These are phyloP conservation scores for Trichodelitschia bisporula DNA, from an alignment of 495 filamentous ascomycete genomes.

Conservation along the genomic window DNA sequence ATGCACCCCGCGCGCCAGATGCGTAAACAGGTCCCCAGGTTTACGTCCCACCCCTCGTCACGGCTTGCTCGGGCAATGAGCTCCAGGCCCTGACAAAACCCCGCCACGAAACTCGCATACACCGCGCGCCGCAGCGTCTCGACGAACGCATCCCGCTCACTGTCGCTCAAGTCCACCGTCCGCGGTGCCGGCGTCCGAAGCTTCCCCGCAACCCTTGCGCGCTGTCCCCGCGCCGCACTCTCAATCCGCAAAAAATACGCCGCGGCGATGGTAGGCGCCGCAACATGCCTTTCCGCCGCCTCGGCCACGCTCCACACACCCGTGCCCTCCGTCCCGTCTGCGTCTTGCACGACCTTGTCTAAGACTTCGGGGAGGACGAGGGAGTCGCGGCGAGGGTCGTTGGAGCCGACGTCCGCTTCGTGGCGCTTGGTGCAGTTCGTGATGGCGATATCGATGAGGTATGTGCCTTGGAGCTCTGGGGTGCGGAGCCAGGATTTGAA, in stretches of 20 bases:
- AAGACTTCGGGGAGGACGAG: constrained; percentile 38
- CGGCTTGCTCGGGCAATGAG: constrained; percentile 35
- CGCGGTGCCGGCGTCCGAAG: too few relatives aligned
- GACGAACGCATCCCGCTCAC: constrained; percentile 25
- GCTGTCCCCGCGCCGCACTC: constrained; percentile 20
- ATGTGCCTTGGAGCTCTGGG: too few relatives aligned
- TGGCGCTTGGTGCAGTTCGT: too few relatives aligned
- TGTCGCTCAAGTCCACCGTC: constrained; percentile 15
- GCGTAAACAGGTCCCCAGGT: constrained; percentile 31
- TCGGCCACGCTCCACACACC: constrained; percentile 39
- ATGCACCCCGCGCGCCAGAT: constrained; percentile 57
- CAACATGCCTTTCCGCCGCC: constrained; percentile 33
- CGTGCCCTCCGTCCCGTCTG: constrained; percentile 42
- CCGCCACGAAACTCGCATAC: constrained; percentile 35
- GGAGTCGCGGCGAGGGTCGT: constrained; percentile 16
- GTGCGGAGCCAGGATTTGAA: too few relatives aligned
- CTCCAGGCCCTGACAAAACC: constrained; percentile 42
- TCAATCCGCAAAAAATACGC: constrained; percentile 43
- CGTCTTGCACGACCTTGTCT: constrained; percentile 57
- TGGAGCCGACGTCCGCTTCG: too few relatives aligned
- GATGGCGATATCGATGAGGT: too few relatives aligned
- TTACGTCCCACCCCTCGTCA: constrained; percentile 37
- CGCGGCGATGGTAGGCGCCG: constrained; percentile 35
- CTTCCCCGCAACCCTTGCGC: too few relatives aligned
- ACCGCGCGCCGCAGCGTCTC: constrained; percentile 35